Base-by-base conservation (phyloP, 2,329 filamentous ascomycete genomes). In the Arachnopeziza araneosa region DNA sequence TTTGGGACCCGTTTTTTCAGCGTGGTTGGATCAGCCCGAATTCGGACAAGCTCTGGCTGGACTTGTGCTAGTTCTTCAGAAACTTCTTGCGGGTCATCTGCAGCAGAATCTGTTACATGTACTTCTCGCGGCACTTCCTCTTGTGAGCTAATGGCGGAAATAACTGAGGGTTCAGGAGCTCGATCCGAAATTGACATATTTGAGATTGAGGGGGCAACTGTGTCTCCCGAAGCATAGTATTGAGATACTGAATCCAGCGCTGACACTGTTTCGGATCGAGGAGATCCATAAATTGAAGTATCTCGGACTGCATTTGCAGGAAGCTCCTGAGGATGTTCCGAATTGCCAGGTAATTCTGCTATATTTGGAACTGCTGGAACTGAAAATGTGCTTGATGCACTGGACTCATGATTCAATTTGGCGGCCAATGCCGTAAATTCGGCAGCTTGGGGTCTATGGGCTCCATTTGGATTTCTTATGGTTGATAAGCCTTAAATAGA, bases 161-260 rank as follows among this genome's bases (percentile, higher is more conserved):
- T 23, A 26, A n/a, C 17, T 26, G 51, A 53, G 1, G 54, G 32
- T 50, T 56, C 54, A 21, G 32, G 54, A 17, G 50, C 23, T 26
- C 54, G 19, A 49, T 56, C 54, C 23, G 36, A 49, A 8, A 56
- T 50, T 21, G 54, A 50, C 54, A 56, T 49, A 17, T 56, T 36
- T 24, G 36, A 50, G 9, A 53, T 26, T 7, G 51, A 53, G 22
- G 51, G 51, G 9, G 51, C 17, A 53, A 53, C 26, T 4, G 19
- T 12, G 24, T 14, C 36, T 44, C 36, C 17, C 12, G 36, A 14
- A 14, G 5, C 12, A 14, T 44, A 19, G 12, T 44, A 6, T 12
- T 44, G 36, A 44, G 36, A 44, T 44, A 8, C 36, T 19, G 36
- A 44, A 3, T 44, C 36, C 6, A 44, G 36, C 12, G 36, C 36